A percentile compares a stretch with the other conserved stretches of the same genome.
phyloP scores from a whole-genome alignment of 139 green algal species.

The Haematococcus lacustris region DNA sequence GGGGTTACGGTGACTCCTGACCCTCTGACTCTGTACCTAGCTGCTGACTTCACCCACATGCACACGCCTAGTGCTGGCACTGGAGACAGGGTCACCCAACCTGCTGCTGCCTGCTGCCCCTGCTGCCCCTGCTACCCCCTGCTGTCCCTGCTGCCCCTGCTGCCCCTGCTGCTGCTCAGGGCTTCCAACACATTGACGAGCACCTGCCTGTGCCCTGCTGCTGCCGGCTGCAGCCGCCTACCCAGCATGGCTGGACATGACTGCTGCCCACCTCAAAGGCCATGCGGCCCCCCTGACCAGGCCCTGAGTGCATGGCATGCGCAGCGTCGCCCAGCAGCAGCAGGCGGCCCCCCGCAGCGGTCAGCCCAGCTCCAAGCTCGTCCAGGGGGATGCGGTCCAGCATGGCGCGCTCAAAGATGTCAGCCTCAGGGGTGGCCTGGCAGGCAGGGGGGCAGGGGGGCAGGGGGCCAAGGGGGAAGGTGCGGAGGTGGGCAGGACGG shows the following conservation, averaged over 20 bases:
- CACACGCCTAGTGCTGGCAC: no score
- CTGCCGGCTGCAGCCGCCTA: neutral
- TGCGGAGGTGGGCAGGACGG: no score
- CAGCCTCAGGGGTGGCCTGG: constrained; percentile 29
- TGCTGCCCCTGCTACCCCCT: neutral
- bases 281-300: constrained; percentile 31
- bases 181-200: neutral
- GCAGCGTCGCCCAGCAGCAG: constrained; percentile 43
- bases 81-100: neutral
- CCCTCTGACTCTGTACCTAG: no score
- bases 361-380: constrained; percentile 9
- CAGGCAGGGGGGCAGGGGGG: no score
- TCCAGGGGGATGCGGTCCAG: constrained; percentile 28
- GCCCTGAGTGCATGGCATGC: constrained; percentile 40
- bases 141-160: neutral
- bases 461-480: no score
- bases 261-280: constrained; percentile 33
- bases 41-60: no score
- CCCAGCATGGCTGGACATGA: neutral
- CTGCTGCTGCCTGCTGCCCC: no score
- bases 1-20: no score
- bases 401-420: constrained; percentile 43
- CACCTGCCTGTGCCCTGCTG: neutral
- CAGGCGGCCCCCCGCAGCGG: constrained; percentile 9
- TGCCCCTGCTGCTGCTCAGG: no score